Percentiles rank a stretch among this genome's conserved stretches.
Evolutionary conservation across 23 red algal species (phyloP).

Genomic region (Gracilaria vermiculophylla): DNA sequence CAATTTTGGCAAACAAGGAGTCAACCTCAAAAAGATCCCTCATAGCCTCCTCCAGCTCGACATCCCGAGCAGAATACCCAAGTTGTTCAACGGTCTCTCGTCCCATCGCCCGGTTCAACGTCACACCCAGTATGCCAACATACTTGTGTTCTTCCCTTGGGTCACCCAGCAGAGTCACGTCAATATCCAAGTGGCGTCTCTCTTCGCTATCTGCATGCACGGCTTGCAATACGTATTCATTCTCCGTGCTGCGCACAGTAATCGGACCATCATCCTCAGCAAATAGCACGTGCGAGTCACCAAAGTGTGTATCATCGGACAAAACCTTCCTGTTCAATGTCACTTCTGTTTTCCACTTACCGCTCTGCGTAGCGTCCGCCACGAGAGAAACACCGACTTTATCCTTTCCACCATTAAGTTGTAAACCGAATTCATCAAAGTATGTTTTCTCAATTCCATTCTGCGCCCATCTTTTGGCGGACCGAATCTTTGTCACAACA

Average conservation of each 20-base stretch:
- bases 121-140: background rate
- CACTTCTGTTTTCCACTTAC: background rate
- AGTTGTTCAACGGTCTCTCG: background rate
- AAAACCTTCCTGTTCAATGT: background rate
- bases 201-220: background rate
- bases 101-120: slow-evolving; percentile 15
- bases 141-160: background rate
- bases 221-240: background rate
- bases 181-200: slow-evolving; percentile 5
- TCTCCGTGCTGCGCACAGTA: background rate
- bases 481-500: slow-evolving; percentile 17
- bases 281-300: background rate
- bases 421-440: slow-evolving; percentile 19
- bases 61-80: background rate
- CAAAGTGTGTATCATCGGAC: background rate
- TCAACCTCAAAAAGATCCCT: slow-evolving; percentile 3
- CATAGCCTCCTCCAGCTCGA: background rate
- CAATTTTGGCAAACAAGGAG: background rate
- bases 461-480: background rate
- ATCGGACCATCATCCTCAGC: background rate
- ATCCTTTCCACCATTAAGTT: background rate
- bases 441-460: slow-evolving; percentile 31
- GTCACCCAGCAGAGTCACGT: background rate
- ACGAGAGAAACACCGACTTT: background rate
- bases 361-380: background rate